Base-by-base conservation (phyloP, 2,329 filamentous ascomycete species). In the Aschersonia sp. region DNA sequence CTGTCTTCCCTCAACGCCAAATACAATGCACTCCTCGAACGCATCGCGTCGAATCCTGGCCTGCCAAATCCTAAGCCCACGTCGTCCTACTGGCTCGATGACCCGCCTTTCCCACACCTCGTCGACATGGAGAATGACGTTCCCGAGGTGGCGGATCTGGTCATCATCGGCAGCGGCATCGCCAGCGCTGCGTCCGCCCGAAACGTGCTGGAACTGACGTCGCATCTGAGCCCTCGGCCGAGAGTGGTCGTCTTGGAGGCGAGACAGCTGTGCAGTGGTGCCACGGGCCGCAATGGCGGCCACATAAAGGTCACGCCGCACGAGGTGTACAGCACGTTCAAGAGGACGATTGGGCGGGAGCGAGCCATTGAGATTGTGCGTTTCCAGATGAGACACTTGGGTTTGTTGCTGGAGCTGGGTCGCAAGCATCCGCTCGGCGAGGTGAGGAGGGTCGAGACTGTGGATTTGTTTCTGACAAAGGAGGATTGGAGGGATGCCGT, bases 121-220 rank as follows among this genome's bases (percentile, higher is more conserved):
- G 61, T 64, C 45, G 52, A 65, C 45, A 54, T 59, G 2, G 59
- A 59, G 32, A 51, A 57, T 2, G 50, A 51, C 2, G 55, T 73
- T 5, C 68, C 70, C 0, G 43, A 54, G 2, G 55, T 61, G 5
- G 67, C 66, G 5, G 74, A 78, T 49, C 58, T 75, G 2, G 67
- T 73, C 20, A 66, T 78, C 41, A 69, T 78, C 51, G 74, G 75
- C 29, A 76, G 73, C 38, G 76, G 75, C 1, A 77, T 78, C 50
- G 71, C 73, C 2, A 72, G 66, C 7, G 66, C 64, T 4, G 54
- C 59, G 1, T 52, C 59, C 1, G 56, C 55, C 1, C 62, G 54
- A 48, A 55, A 58, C 0, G 49, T 61, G 3, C 53, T 61, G 0
- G 60, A 62, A 20, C 47, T 64, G 9, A 46, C 45, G 0, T 56